Conservation (phyloP, 2,329 filamentous ascomycete genomes). For the Blastomyces gilchristii region DNA sequence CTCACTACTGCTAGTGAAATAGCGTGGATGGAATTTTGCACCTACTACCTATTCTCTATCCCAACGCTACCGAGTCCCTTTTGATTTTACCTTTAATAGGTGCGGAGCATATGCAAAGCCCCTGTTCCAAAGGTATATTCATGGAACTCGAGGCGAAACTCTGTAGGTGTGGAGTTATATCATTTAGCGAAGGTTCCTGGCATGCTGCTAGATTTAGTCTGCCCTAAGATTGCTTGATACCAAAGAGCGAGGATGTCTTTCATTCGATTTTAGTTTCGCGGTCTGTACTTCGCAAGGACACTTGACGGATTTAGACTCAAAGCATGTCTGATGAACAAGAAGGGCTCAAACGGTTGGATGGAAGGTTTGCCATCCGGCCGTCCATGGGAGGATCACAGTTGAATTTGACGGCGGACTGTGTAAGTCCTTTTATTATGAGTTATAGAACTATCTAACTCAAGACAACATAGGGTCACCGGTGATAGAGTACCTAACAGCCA, state of each 20-base stretch:
- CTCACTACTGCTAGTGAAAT: conserved; percentile 18
- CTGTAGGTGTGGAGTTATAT: conserved; percentile 27
- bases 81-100: conserved; percentile 16
- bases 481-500: conserved; percentile 25
- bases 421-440: conserved; percentile 16
- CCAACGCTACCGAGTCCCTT: neutral
- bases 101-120: conserved; percentile 21
- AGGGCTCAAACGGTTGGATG: conserved; percentile 12
- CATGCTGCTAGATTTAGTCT: conserved; percentile 23
- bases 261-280: conserved; percentile 20
- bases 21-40: neutral
- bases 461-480: conserved; percentile 21
- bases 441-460: neutral
- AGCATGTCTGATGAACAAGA: neutral
- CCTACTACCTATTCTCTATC: neutral
- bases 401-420: conserved; percentile 29
- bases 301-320: neutral
- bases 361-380: conserved; percentile 30
- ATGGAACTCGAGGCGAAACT: conserved; percentile 25
- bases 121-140: conserved; percentile 26
- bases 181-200: conserved; percentile 22
- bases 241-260: conserved; percentile 25
- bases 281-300: conserved; percentile 20
- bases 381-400: conserved; percentile 23
- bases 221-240: conserved; percentile 22